phyloP scores from a whole-genome alignment of 2,329 filamentous ascomycete species.

The Penicillium sp. region DNA sequence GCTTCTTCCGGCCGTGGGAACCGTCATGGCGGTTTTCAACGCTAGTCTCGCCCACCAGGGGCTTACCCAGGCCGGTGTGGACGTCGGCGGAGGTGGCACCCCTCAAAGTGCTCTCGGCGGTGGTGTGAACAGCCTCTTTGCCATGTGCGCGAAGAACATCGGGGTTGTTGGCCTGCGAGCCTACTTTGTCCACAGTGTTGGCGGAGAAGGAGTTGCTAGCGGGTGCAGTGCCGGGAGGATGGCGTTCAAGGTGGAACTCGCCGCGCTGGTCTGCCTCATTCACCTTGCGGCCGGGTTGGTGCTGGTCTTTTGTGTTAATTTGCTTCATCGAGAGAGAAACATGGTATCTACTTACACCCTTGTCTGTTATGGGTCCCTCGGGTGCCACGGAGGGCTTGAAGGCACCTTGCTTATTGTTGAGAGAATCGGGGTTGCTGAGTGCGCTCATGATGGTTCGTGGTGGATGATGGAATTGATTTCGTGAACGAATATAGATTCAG shows the following conservation, averaged over 20 bases:
- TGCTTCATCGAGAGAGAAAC: slow-evolving; percentile 6
- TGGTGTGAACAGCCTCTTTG: slow-evolving; percentile 44
- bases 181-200: slow-evolving; percentile 39
- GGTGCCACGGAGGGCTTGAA: slow-evolving; percentile 56
- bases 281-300: slow-evolving; percentile 63
- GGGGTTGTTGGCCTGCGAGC: slow-evolving; percentile 45
- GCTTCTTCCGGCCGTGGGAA: slow-evolving; percentile 43
- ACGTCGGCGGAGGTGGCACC: slow-evolving; percentile 58
- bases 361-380: slow-evolving; percentile 55
- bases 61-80: slow-evolving; percentile 56
- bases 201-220: slow-evolving; percentile 50
- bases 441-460: slow-evolving; percentile 24
- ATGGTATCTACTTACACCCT: slow-evolving; percentile 51
- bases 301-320: slow-evolving; percentile 47
- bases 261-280: slow-evolving; percentile 58
- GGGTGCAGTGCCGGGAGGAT: slow-evolving; percentile 66
- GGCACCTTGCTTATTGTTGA: slow-evolving; percentile 54
- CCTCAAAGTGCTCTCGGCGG: slow-evolving; percentile 49
- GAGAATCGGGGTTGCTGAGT: slow-evolving; percentile 52
- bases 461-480: neutral
- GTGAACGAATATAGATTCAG: no score
- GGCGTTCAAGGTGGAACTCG: slow-evolving; percentile 64
- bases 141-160: slow-evolving; percentile 42
- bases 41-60: slow-evolving; percentile 51
- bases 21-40: slow-evolving; percentile 52